phyloP scores from a whole-genome alignment of 352 stramenopile species.

The Phytopythium ostracodes region DNA sequence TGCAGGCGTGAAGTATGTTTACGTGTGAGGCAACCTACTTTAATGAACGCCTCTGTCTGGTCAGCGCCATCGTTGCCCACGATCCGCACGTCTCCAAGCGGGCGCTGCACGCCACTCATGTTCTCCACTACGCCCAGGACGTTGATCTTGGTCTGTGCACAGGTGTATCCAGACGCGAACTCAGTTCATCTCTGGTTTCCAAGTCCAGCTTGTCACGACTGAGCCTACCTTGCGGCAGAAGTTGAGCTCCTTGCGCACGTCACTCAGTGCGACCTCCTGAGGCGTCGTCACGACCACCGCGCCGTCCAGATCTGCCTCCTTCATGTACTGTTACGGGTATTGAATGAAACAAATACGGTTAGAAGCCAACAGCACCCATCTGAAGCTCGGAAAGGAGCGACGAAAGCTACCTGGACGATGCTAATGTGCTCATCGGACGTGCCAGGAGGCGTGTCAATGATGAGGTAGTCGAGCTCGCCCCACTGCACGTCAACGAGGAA shows the following conservation, averaged over 20 bases:
- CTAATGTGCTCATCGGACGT: conserved; percentile 99
- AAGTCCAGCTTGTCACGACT: not conserved
- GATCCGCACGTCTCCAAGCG: conserved; percentile 71
- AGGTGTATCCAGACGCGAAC: conserved; percentile 6
- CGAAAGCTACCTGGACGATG: conserved; percentile 90
- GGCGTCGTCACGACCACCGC: conserved; percentile 99
- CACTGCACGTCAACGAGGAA: conserved; percentile 99
- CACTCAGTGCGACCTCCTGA: conserved; percentile 98
- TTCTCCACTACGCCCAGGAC: conserved; percentile 97
- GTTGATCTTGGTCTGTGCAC: conserved; percentile 63
- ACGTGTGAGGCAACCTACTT: conserved; percentile 20
- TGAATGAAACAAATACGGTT: not conserved
- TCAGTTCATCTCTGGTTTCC: not conserved
- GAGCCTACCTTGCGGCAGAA: conserved; percentile 97
- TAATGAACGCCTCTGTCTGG: conserved; percentile 57
- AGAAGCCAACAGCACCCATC: not conserved
- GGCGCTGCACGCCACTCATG: conserved; percentile 94
- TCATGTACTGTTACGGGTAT: conserved; percentile 93
- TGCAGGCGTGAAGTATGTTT: not conserved
- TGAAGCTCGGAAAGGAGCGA: no score
- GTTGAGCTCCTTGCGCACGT: conserved; percentile 99
- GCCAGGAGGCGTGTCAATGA: conserved; percentile 99
- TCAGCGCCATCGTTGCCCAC: conserved; percentile 47
- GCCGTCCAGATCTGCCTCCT: conserved; percentile 93
- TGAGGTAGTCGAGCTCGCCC: conserved; percentile 99